Evolutionary conservation across 306 rosid species (phyloP), one percentile per base, ranked within the genome.

Genomic region (Macrotyloma uniflorum): DNA sequence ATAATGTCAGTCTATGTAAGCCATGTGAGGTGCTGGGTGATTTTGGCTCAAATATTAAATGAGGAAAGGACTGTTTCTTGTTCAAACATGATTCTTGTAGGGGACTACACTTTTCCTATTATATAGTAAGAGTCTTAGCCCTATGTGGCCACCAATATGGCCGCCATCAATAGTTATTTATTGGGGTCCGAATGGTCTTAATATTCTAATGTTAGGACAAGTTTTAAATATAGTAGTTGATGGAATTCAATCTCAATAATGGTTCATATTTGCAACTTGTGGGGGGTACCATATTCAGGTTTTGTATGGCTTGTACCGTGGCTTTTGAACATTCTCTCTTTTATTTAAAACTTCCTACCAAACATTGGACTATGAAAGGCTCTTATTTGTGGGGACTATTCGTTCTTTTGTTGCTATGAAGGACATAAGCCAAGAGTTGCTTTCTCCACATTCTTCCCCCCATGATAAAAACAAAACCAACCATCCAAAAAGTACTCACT

Each of bases 21-120:
- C 97, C 97, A 93, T 87, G 97, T 90, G 97, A 87, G 85, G 70
- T 91, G 93, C 81, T 82, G 86, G 79, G 67, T 54, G 57, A 77
- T 64, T 69, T 82, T 55, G 71, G 83, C 53, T 59, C 68, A 74
- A 77, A 84, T 88, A 88, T 83, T 88, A 59, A 91, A 88, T 88
- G 79, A 22, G 32, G 77, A 72, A 82, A 78, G 76, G 79, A 87
- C 92, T 58, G 45, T 82, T 85, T 84, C 81, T 85, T 86, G 88
- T 84, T 86, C 87, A 86, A 87, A 81, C 88, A 80, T 85, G 91
- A 89, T 83, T 80, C 79, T 5, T 78, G 84, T 83, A 80, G 88
- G 88, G 86, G 86, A 85, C 87, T 82, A 69, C 83, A 83, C 71
- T 63, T 54, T 76, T 36, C 23, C 33, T 77, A 70, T 70, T 68